These are phyloP conservation scores for Aechmea fasciata DNA, from an alignment of 176 grass and related monocot species.

Conservation along the genomic window DNA sequence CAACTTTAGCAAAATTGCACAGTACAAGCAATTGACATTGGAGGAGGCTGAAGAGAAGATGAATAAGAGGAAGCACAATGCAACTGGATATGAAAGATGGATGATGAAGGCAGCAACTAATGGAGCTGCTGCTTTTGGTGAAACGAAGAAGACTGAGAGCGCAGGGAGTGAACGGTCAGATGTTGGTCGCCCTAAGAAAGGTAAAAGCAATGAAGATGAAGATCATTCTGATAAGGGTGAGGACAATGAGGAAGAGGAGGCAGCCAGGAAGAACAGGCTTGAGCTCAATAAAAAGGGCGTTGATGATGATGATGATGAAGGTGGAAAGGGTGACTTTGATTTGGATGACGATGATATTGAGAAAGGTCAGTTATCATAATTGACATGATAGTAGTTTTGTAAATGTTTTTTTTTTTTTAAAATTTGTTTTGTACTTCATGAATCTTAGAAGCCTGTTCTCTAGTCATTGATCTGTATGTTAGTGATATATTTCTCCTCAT, in stretches of 20 bases:
- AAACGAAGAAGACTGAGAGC: constrained; percentile 29
- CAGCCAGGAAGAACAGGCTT: constrained; percentile 34
- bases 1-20: constrained; percentile 74
- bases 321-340: constrained; percentile 56
- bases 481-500: constrained; percentile 19
- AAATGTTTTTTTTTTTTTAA: no score
- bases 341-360: constrained; percentile 75
- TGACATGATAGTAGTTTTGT: background rate
- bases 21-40: constrained; percentile 81
- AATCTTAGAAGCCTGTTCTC: background rate
- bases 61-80: constrained; percentile 55
- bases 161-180: constrained; percentile 15
- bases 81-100: constrained; percentile 76
- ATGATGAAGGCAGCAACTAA: constrained; percentile 78
- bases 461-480: constrained; percentile 15
- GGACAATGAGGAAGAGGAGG: constrained; percentile 33
- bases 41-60: constrained; percentile 94
- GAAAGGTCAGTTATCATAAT: constrained; percentile 37
- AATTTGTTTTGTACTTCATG: no score
- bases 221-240: constrained; percentile 46
- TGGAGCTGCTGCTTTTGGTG: constrained; percentile 73
- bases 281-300: constrained; percentile 29
- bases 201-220: constrained; percentile 35
- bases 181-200: constrained; percentile 38
- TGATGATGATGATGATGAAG: constrained; percentile 65